A percentile compares a stretch with the other conserved stretches of the same genome.
Evolutionary conservation across 2,329 filamentous ascomycete species (phyloP).

Genomic region (Amylocarpus encephaloides): DNA sequence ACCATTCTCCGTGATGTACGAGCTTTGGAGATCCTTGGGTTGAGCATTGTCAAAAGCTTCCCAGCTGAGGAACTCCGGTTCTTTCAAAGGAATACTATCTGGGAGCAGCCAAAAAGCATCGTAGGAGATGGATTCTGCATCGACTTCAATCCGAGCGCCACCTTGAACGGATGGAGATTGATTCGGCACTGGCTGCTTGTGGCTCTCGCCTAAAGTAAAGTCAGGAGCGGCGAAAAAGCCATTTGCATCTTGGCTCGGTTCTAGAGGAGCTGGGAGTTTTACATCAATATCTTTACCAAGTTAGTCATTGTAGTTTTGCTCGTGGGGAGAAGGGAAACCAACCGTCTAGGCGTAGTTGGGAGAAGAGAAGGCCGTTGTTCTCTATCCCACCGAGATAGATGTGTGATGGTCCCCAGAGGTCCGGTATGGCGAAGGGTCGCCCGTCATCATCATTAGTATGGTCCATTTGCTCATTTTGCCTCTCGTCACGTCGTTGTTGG

Average conservation of each 20-base stretch:
- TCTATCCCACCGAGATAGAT: slow-evolving; percentile 35
- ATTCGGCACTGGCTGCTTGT: slow-evolving; percentile 11
- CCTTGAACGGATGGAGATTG: neutral
- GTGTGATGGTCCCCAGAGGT: slow-evolving; percentile 52
- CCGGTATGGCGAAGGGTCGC: slow-evolving; percentile 57
- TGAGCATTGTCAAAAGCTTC: slow-evolving; percentile 51
- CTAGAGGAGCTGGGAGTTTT: slow-evolving; percentile 20
- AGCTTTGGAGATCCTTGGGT: slow-evolving; percentile 36
- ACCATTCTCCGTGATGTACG: slow-evolving; percentile 64
- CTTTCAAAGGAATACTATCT: slow-evolving; percentile 29
- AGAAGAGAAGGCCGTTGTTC: slow-evolving; percentile 28
- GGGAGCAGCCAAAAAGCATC: slow-evolving; percentile 44
- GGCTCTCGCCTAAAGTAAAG: slow-evolving; percentile 16
- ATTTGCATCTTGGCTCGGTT: slow-evolving; percentile 15
- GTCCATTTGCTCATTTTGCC: slow-evolving; percentile 27
- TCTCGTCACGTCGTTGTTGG: neutral
- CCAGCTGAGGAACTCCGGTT: slow-evolving; percentile 56
- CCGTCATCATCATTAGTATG: slow-evolving; percentile 35
- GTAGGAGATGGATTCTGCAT: slow-evolving; percentile 3
- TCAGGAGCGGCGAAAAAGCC: slow-evolving; percentile 29
- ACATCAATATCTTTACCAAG: slow-evolving; percentile 24
- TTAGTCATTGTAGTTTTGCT: neutral
- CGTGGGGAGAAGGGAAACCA: neutral
- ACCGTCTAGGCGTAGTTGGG: slow-evolving; percentile 29
- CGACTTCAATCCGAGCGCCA: slow-evolving; percentile 1